These are phyloP conservation scores for Oryza glaberrima DNA, from an alignment of 176 grass and related monocot species.

Conservation along the genomic window DNA sequence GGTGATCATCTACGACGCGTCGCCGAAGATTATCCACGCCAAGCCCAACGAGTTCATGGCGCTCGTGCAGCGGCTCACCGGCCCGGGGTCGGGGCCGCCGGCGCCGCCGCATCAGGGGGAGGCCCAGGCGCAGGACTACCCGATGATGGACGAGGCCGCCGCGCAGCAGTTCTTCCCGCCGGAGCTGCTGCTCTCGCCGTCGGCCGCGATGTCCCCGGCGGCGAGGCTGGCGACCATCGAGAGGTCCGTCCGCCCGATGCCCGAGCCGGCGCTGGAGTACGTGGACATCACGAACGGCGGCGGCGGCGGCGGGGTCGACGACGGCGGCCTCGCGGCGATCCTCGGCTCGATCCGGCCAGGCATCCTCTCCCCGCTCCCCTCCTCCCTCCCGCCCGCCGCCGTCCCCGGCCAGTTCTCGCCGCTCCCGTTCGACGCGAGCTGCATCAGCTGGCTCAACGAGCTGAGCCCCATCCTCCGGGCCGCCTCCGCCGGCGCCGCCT, in stretches of 20 bases:
- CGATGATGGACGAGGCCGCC: neutral
- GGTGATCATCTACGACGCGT: conserved; percentile 95
- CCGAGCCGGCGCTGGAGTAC: conserved; percentile 18
- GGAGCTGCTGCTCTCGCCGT: conserved; percentile 53
- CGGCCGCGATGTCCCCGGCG: conserved; percentile 76
- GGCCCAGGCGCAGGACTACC: neutral
- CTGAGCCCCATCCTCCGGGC: conserved; percentile 68
- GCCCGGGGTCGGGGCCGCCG: conserved; percentile 34
- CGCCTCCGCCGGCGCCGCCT: conserved; percentile 12
- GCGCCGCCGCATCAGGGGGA: neutral
- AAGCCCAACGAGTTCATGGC: conserved; percentile 92
- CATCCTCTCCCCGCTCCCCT: conserved; percentile 80
- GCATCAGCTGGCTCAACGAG: conserved; percentile 71
- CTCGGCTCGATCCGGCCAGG: conserved; percentile 34
- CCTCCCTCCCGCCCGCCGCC: conserved; percentile 57
- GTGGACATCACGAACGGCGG: neutral
- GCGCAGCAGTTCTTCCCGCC: conserved; percentile 35
- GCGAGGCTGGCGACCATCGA: conserved; percentile 83
- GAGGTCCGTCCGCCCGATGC: conserved; percentile 50
- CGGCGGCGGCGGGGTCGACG: neutral
- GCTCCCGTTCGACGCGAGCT: conserved; percentile 58
- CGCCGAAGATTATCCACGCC: conserved; percentile 90
- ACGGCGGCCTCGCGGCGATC: conserved; percentile 28
- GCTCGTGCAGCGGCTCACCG: conserved; percentile 86
- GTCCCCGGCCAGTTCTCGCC: conserved; percentile 72